phyloP scores from a whole-genome alignment of 1,284 basidiomycete genomes.

The Wallemia mellicola region DNA sequence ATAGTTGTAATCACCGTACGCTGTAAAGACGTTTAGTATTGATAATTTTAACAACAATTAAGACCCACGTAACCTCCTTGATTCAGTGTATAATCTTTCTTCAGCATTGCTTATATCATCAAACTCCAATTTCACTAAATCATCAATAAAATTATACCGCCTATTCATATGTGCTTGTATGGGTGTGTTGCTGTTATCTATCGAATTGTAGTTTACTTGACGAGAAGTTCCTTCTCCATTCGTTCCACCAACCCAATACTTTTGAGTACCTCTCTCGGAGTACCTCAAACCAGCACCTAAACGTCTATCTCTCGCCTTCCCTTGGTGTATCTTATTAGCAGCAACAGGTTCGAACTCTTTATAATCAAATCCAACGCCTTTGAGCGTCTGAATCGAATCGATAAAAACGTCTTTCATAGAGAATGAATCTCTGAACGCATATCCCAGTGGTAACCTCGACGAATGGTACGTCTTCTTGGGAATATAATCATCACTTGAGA shows the following conservation, averaged over 20 bases:
- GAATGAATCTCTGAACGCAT: conserved; percentile 64
- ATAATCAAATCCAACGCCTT: conserved; percentile 75
- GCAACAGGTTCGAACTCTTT: conserved; percentile 68
- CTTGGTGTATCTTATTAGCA: conserved; percentile 69
- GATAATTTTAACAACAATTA: neutral
- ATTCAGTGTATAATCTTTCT: neutral
- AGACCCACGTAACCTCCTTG: neutral
- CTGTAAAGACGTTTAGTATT: neutral
- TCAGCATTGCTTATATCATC: neutral
- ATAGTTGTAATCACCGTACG: conserved; percentile 73
- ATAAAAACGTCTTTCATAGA: conserved; percentile 61
- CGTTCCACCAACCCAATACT: conserved; percentile 16
- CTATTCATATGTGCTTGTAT: no score
- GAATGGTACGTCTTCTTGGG: conserved; percentile 33
- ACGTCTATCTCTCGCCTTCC: conserved; percentile 43
- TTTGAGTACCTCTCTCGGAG: conserved; percentile 43
- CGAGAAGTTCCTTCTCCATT: conserved; percentile 2
- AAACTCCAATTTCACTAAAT: neutral
- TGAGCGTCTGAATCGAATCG: conserved; percentile 52
- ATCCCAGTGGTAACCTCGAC: conserved; percentile 55
- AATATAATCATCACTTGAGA: conserved; percentile 55
- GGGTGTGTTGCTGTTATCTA: neutral
- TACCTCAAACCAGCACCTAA: conserved; percentile 75
- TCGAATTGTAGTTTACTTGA: conserved; percentile 3
- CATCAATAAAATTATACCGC: no score